Base-by-base conservation (phyloP, 108 stramenopile genomes). In the Cyclotella baltica region DNA sequence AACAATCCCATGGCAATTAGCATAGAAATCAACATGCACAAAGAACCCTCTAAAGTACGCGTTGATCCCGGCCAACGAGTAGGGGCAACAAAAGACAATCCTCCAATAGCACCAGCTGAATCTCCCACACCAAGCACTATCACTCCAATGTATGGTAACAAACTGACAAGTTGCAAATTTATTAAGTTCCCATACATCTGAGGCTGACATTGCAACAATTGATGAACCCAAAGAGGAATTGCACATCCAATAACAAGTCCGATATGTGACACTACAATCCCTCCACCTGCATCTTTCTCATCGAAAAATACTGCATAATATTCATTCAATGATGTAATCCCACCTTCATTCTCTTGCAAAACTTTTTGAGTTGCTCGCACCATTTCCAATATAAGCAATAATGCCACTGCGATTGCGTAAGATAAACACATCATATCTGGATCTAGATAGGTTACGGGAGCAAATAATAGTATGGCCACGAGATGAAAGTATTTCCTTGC, bases 401-500 rank as follows among this genome's bases (percentile, higher is more conserved):
- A 65, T 33, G 85, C 78, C 11, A 89, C 47, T 36, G 90, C 89
- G 43, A 95, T 86, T 4, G 92, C 92, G 76, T 92, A 95, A 0
- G 88, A 83, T 68, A 95, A 70, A 43, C 86, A 34, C 88, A 90
- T 86, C 72, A 93, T 82, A 72, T 88, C 85, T 25, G 88, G 89
- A 28, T 89, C 83, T 33, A 69, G 64, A 57, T 64, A 61, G 11
- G 89, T 88, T 1, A 78, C 70, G 5, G 92, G 94, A 55, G 72
- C 63, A 74, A 95, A 95, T 18, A 95, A 73, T 40, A 92, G 19
- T 11, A 95, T 67, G 16, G 92, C 92, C 3, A 95, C 78, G 0
- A 87, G 43, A 71, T 95, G 94, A 81, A 95, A 95, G 85, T 89
- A 95, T 84, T 93, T 95, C 46, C 93, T 71, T 73, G 82, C 73